Base-by-base conservation (phyloP, 2,329 filamentous ascomycete genomes). In the Fulvia fulva region DNA sequence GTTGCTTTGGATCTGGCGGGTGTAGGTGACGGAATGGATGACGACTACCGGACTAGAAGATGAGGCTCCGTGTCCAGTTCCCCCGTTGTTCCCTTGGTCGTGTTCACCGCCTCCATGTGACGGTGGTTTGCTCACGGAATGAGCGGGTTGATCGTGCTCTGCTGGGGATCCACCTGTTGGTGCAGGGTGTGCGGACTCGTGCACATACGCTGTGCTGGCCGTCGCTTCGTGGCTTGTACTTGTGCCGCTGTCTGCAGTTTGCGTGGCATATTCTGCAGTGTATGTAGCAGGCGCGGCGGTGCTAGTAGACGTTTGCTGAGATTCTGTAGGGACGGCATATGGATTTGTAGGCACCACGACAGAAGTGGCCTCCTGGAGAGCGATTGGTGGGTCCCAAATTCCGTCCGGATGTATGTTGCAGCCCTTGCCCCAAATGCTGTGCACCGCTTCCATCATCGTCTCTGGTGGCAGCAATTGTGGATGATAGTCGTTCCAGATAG, bases 401-500 rank as follows among this genome's bases (percentile, higher is more conserved):
- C 47, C 47, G 26, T 50, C 47, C 1, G 47, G 47, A 3, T 50
- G 25, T 28, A 50, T 32, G n/a, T n/a, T n/a, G 26, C 47, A 50
- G n/a, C n/a, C 8, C 3, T 28, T 32, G 16, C 47, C 47, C 47
- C 47, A 50, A 11, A 50, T 50, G 25, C 26, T 28, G 11, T 50
- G 23, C 11, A 50, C 22, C n/a, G 11, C 23, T 9, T 50, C 26
- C 9, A 26, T 16, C 25, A 50, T 16, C 7, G 47, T 32, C n/a
- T 21, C 5, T 7, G 47, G 47, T 26, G 47, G 47, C 7, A 50
- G n/a, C 23, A 50, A 2, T 21, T 65, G 62, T 19, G 65, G 65
- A 16, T 65, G 59, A 49, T 67, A 67, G 47, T 65, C 51, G 45
- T 65, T 63, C n/a, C 58, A 45, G 34, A 67, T 65, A 5, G 64